Percentiles rank a stretch among this genome's conserved stretches.
These are phyloP conservation scores for Diaporthe citriasiana DNA, from an alignment of 2,329 filamentous ascomycete species.

Conservation along the genomic window DNA sequence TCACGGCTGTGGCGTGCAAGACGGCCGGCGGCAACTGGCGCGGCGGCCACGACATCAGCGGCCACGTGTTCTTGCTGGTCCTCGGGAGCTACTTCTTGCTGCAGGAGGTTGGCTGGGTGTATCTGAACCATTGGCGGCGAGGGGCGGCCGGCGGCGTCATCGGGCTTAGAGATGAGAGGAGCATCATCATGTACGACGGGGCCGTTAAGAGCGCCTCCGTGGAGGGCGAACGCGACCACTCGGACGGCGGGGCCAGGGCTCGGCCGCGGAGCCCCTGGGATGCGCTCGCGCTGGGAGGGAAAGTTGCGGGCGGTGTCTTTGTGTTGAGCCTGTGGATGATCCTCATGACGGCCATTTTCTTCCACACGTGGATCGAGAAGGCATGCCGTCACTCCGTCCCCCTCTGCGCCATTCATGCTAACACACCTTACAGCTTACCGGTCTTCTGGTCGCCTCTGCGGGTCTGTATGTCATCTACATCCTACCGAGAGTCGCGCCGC, in stretches of 20 bases:
- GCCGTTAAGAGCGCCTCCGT: conserved; percentile 72
- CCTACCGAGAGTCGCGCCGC: conserved; percentile 65
- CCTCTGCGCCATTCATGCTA: neutral
- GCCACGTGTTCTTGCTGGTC: conserved; percentile 93
- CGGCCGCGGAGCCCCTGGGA: conserved; percentile 43
- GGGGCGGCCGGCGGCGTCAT: conserved; percentile 47
- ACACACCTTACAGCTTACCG: conserved; percentile 62
- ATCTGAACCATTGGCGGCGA: conserved; percentile 58
- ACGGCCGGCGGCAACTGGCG: conserved; percentile 85
- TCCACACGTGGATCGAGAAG: conserved; percentile 99
- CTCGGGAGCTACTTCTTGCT: conserved; percentile 85
- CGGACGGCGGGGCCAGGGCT: neutral
- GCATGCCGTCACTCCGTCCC: conserved; percentile 58
- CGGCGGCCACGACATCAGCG: conserved; percentile 96
- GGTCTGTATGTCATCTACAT: conserved; percentile 66
- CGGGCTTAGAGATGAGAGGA: conserved; percentile 69
- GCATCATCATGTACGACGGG: conserved; percentile 76
- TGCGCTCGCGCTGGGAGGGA: conserved; percentile 61
- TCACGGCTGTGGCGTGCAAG: conserved; percentile 87
- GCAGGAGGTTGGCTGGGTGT: conserved; percentile 80
- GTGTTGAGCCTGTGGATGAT: conserved; percentile 93
- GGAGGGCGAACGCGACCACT: conserved; percentile 55
- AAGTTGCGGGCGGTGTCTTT: conserved; percentile 74
- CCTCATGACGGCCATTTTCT: conserved; percentile 98
- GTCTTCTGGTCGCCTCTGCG: conserved; percentile 62